Base-by-base conservation (phyloP, 2,329 filamentous ascomycete genomes). In the Fusarium sp. region DNA sequence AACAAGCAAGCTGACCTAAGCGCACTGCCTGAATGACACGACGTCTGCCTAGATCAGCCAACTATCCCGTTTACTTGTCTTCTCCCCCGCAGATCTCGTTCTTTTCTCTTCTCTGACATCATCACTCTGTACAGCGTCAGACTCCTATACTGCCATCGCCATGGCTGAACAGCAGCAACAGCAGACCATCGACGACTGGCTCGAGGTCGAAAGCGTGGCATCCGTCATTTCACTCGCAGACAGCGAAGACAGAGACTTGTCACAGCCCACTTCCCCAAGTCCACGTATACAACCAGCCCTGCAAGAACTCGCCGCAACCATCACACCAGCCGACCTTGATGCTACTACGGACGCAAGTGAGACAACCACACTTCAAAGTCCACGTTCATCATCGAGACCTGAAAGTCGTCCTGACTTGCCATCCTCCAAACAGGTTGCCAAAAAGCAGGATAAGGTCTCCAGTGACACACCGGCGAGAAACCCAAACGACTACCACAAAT, bases 101-200 rank as follows among this genome's bases (percentile, higher is more conserved):
- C 23, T 25, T 8, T 6, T 25, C 23, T 25, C 23, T 8, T 25
- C 23, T 5, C 2, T 25, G 19, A 4, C 19, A 25, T 25, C 8
- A 25, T 25, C 23, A 25, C 4, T 7, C 8, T 25, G 23, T 25
- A 25, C 23, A 7, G 2, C 10, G 17, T 4, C 13, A 4, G 7
- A 11, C 5, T 9, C 1, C n/a, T 15, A 6, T 25, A 51, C 47
- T 15, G 21, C 32, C 4, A 36, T n/a, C 21, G 41, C 14, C 41
- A 68, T 69, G 64, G 15, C 59, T 1, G 38, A 43, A 1, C 11
- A 32, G 3, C 37, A 21, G 6, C 35, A 17, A n/a, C 43, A 39
- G 9, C 49, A 63, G 14, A 67, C 69, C 2, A 38, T 54, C 19
- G 67, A 69, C 19, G 67, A 68, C 48, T 69, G 67, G 67, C 45